These are phyloP conservation scores for Madurella fahalii DNA, from an alignment of 2,329 filamentous ascomycete genomes.

Conservation along the genomic window DNA sequence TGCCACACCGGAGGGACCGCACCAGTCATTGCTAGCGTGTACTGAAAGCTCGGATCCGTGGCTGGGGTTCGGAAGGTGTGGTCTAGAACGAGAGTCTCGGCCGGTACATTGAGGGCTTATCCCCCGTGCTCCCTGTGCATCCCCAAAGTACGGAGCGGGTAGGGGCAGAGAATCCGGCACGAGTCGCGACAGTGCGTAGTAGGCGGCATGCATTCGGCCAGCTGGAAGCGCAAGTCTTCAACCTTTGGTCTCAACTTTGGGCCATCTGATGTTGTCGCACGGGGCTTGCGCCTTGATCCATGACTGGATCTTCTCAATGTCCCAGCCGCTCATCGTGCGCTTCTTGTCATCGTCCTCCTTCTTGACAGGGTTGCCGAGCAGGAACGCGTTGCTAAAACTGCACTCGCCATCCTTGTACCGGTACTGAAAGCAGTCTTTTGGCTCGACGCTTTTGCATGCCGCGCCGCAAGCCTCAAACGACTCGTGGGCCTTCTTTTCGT, in stretches of 20 bases:
- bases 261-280: conserved; percentile 35
- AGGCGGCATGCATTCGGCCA: no score
- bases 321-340: conserved; percentile 39
- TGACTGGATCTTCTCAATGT: conserved; percentile 36
- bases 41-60: no score
- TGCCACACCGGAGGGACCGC: no score
- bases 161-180: no score
- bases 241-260: conserved; percentile 14
- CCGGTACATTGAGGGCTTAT: no score
- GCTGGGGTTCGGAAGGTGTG: no score
- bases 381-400: conserved; percentile 33
- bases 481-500: conserved; percentile 40
- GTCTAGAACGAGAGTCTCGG: no score
- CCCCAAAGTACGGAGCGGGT: no score
- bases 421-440: conserved; percentile 39
- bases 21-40: no score
- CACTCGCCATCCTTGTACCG: conserved; percentile 39
- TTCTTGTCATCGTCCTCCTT: conserved; percentile 29
- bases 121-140: no score
- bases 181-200: no score
- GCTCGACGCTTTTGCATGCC: conserved; percentile 38
- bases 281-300: conserved; percentile 38
- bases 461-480: conserved; percentile 41
- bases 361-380: conserved; percentile 37
- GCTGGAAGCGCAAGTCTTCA: no score